Conservation (phyloP, 345 rosid species). For the Litchi chinensis region DNA sequence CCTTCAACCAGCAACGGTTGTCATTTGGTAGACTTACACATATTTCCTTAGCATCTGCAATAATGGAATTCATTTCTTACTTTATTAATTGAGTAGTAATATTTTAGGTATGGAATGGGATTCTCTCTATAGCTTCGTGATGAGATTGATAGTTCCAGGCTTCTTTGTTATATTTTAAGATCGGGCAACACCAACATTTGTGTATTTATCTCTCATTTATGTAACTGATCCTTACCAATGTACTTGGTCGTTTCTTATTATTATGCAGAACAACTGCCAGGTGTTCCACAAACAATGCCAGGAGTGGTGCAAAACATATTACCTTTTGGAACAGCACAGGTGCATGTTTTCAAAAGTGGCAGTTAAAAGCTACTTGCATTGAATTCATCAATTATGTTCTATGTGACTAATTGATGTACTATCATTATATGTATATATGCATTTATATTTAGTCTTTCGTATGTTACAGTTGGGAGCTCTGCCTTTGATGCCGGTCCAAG, state of each 20-base stretch:
- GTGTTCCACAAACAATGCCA: slow-evolving; percentile 25
- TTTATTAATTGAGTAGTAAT: slow-evolving; percentile 22
- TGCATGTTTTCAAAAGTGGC: slow-evolving; percentile 11
- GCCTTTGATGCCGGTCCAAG: slow-evolving; percentile 48
- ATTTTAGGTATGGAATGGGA: slow-evolving; percentile 29
- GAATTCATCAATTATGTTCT: not conserved
- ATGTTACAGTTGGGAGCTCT: slow-evolving; percentile 36
- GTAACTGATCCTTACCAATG: not conserved
- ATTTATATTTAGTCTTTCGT: not conserved
- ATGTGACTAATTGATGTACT: not conserved
- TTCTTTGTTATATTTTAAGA: not conserved
- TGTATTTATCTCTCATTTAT: not conserved
- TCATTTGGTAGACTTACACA: slow-evolving; percentile 35
- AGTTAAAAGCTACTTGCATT: not conserved
- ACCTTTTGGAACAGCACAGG: slow-evolving; percentile 43
- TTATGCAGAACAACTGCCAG: slow-evolving; percentile 34
- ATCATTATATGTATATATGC: not conserved
- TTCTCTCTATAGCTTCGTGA: slow-evolving; percentile 23
- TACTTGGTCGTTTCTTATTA: slow-evolving; percentile 14
- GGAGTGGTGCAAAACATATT: slow-evolving; percentile 37
- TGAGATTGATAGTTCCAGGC: slow-evolving; percentile 11
- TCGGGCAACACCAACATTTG: not conserved
- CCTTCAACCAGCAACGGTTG: slow-evolving; percentile 31
- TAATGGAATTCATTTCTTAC: slow-evolving; percentile 29
- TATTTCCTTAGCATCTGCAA: slow-evolving; percentile 28